Evolutionary conservation across 83 land plant species (phyloP).

Genomic region (Picea abies): DNA sequence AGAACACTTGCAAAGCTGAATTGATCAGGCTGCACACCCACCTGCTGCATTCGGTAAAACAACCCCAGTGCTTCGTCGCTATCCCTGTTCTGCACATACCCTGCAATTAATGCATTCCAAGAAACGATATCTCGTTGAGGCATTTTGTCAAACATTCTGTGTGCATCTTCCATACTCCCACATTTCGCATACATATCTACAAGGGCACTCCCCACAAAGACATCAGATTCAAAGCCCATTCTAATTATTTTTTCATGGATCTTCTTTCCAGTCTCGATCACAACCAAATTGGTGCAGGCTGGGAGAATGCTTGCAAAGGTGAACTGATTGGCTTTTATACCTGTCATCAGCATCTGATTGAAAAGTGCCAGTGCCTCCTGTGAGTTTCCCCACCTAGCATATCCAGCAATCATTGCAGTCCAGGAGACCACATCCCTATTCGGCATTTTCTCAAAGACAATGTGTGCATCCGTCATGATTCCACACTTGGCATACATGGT

Average conservation of each 20-base stretch:
- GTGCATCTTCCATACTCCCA: slow-evolving; percentile 32
- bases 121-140: slow-evolving; percentile 10
- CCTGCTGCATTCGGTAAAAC: slow-evolving; percentile 31
- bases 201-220: slow-evolving; percentile 57
- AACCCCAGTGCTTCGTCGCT: slow-evolving; percentile 29
- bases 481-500: slow-evolving; percentile 60
- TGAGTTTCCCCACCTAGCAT: not conserved
- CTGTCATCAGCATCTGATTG: slow-evolving; percentile 23
- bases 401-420: slow-evolving; percentile 11
- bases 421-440: slow-evolving; percentile 43
- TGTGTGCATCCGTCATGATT: slow-evolving; percentile 45
- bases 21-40: slow-evolving; percentile 20
- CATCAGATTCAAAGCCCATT: slow-evolving; percentile 16
- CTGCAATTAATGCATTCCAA: slow-evolving; percentile 6
- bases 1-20: slow-evolving; percentile 33
- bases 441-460: slow-evolving; percentile 53
- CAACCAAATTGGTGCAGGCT: slow-evolving; percentile 36
- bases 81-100: slow-evolving; percentile 25
- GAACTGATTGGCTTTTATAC: slow-evolving; percentile 25
- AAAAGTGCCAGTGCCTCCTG: not conserved
- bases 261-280: slow-evolving; percentile 33
- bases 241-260: slow-evolving; percentile 42
- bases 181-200: slow-evolving; percentile 62
- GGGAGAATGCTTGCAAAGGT: slow-evolving; percentile 48
- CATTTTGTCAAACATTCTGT: slow-evolving; percentile 35